Evolutionary conservation across 495 filamentous ascomycete species (phyloP).

Genomic region (Penicillium silybi): DNA sequence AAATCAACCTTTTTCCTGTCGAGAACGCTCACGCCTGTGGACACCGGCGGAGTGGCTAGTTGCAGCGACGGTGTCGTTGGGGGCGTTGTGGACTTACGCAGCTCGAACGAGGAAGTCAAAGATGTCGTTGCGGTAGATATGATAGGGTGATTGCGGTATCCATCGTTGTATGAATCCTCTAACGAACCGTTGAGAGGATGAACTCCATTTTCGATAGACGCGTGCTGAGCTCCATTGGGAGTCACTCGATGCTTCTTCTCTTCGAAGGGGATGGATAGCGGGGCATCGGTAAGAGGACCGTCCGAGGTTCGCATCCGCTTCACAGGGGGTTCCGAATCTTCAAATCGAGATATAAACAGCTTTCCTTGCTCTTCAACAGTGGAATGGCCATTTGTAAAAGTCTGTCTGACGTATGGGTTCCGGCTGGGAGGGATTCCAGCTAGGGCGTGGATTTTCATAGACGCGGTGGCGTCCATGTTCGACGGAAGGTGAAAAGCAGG

Average conservation of each 20-base stretch:
- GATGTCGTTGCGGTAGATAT: constrained; percentile 29
- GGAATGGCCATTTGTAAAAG: constrained; percentile 6
- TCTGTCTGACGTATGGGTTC: constrained; percentile 12
- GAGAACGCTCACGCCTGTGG: constrained; percentile 8
- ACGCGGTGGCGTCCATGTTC: constrained; percentile 14
- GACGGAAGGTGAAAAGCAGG: constrained; percentile 2
- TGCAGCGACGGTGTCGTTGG: constrained; percentile 15
- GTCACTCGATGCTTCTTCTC: not conserved
- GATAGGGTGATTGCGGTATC: constrained; percentile 24
- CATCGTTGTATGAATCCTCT: constrained; percentile 18
- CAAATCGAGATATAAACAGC: not conserved
- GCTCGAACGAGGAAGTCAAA: constrained; percentile 19
- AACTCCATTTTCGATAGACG: not conserved
- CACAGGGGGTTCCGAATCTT: constrained; percentile 12
- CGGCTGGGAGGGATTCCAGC: constrained; percentile 6
- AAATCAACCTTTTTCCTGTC: constrained; percentile 22
- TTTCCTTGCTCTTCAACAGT: not conserved
- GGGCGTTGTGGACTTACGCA: constrained; percentile 31
- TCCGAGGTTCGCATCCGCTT: constrained; percentile 18
- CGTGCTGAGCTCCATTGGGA: not conserved
- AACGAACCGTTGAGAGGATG: not conserved
- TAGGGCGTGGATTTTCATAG: constrained; percentile 10
- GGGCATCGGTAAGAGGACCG: constrained; percentile 3
- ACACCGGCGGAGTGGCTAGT: constrained; percentile 13
- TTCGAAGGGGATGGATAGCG: constrained; percentile 1